Percentiles rank a stretch among this genome's conserved stretches.
Evolutionary conservation across 768 basidiomycete genomes (phyloP).

Genomic region (Boletus pseudo-olivaceus): DNA sequence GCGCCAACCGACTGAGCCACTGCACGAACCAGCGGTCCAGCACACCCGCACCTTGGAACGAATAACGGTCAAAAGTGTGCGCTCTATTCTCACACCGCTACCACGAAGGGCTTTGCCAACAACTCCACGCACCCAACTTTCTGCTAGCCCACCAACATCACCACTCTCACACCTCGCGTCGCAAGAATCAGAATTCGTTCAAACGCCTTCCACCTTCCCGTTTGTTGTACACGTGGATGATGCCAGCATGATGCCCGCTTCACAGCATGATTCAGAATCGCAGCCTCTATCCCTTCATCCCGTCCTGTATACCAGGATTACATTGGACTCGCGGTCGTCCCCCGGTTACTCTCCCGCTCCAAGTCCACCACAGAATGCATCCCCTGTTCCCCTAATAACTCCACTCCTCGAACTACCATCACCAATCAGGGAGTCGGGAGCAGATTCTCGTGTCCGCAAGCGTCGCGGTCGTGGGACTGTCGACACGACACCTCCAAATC

Average conservation of each 20-base stretch:
- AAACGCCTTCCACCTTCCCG: constrained; percentile 43
- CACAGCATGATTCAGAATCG: constrained; percentile 35
- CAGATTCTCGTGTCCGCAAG: constrained; percentile 5
- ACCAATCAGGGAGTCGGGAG: constrained; percentile 3
- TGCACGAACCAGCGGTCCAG: constrained; percentile 20
- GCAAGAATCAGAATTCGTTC: constrained; percentile 44
- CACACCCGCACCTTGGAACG: constrained; percentile 20
- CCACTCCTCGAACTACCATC: constrained; percentile 9
- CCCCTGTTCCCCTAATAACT: constrained; percentile 6
- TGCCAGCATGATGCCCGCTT: constrained; percentile 32
- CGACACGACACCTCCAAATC: constrained; percentile 9
- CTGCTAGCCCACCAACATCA: constrained; percentile 24
- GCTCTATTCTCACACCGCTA: constrained; percentile 10
- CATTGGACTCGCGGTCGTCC: constrained; percentile 26
- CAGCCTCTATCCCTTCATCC: constrained; percentile 29
- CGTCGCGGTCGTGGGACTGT: constrained; percentile 8
- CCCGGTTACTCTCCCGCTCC: constrained; percentile 1
- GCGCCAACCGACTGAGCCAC: constrained; percentile 35
- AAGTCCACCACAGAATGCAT: constrained; percentile 2
- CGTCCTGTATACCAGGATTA: constrained; percentile 37
- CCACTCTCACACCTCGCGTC: constrained; percentile 32
- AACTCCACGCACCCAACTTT: constrained; percentile 5
- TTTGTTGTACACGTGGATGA: constrained; percentile 30
- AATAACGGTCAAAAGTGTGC: constrained; percentile 12
- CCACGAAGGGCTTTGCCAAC: constrained; percentile 6